These are phyloP conservation scores for Chlamydomonas sp. DNA, from an alignment of 139 green algal species.

Conservation along the genomic window DNA sequence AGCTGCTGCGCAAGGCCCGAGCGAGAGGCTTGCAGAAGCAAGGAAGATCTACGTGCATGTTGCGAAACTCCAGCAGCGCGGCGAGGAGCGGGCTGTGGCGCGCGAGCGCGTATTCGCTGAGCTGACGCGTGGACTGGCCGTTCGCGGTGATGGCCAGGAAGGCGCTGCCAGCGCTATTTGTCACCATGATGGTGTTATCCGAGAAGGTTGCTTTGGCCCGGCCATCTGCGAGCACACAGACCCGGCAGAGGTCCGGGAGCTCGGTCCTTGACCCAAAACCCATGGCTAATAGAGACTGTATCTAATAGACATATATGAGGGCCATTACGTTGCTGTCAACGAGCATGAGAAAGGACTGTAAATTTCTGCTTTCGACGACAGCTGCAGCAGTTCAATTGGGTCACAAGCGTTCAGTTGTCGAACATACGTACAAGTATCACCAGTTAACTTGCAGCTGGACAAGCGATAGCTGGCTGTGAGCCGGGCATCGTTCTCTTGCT, in stretches of 20 bases:
- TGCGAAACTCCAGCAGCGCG: slow-evolving; percentile 69
- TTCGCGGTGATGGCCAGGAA: slow-evolving; percentile 45
- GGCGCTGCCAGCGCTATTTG: slow-evolving; percentile 48
- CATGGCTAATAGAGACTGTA: background rate
- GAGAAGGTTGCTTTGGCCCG: slow-evolving; percentile 69
- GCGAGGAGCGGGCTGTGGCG: slow-evolving; percentile 46
- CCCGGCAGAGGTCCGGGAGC: slow-evolving; percentile 30
- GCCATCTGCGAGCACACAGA: slow-evolving; percentile 53
- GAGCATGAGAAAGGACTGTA: too few species aligned
- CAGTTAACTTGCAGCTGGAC: too few species aligned
- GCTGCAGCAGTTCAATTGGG: too few species aligned
- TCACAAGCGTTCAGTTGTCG: too few species aligned
- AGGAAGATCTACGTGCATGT: slow-evolving; percentile 61
- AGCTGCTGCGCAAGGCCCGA: slow-evolving; percentile 18
- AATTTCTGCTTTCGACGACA: too few species aligned
- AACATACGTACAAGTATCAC: too few species aligned
- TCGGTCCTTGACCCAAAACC: background rate
- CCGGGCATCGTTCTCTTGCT: too few species aligned
- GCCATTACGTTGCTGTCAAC: too few species aligned
- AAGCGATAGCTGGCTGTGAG: too few species aligned
- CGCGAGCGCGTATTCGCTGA: slow-evolving; percentile 64
- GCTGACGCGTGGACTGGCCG: slow-evolving; percentile 50
- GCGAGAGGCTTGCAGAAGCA: slow-evolving; percentile 47
- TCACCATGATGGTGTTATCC: slow-evolving; percentile 69
- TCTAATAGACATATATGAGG: background rate